These are phyloP conservation scores for Xylariaceae sp. DNA, from an alignment of 2,329 filamentous ascomycete species.

Conservation along the genomic window DNA sequence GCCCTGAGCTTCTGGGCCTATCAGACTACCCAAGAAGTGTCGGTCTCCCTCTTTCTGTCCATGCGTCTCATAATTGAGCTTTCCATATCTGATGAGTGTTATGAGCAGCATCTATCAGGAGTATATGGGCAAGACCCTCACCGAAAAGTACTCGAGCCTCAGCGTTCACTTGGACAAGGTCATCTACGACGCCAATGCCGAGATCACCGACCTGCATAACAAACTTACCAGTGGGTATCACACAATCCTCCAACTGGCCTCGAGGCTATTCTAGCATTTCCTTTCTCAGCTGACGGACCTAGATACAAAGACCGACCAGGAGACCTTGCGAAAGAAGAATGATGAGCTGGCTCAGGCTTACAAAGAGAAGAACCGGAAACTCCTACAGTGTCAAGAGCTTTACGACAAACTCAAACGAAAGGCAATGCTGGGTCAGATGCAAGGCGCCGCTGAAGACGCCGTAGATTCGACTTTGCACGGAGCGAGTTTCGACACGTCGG, in stretches of 20 bases:
- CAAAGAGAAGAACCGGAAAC: slow-evolving; percentile 62
- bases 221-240: slow-evolving; percentile 51
- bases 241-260: too few species aligned
- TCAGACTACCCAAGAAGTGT: slow-evolving; percentile 80
- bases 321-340: slow-evolving; percentile 60
- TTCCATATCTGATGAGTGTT: slow-evolving; percentile 5
- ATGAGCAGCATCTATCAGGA: slow-evolving; percentile 64
- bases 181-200: slow-evolving; percentile 65
- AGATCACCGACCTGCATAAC: slow-evolving; percentile 59
- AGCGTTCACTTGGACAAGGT: slow-evolving; percentile 63
- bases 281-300: slow-evolving; percentile 3
- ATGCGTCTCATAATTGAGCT: too few species aligned
- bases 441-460: slow-evolving; percentile 45
- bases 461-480: slow-evolving; percentile 33
- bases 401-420: slow-evolving; percentile 54
- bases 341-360: slow-evolving; percentile 60
- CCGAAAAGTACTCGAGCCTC: slow-evolving; percentile 61
- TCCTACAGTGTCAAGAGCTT: slow-evolving; percentile 59
- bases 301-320: slow-evolving; percentile 55
- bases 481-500: slow-evolving; percentile 11
- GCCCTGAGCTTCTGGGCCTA: slow-evolving; percentile 82
- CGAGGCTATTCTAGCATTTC: too few species aligned
- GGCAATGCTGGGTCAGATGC: slow-evolving; percentile 46
- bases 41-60: slow-evolving; percentile 16
- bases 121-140: slow-evolving; percentile 61